phyloP scores from a whole-genome alignment of 306 rosid genomes.

The Pyrus pyrifolia region DNA sequence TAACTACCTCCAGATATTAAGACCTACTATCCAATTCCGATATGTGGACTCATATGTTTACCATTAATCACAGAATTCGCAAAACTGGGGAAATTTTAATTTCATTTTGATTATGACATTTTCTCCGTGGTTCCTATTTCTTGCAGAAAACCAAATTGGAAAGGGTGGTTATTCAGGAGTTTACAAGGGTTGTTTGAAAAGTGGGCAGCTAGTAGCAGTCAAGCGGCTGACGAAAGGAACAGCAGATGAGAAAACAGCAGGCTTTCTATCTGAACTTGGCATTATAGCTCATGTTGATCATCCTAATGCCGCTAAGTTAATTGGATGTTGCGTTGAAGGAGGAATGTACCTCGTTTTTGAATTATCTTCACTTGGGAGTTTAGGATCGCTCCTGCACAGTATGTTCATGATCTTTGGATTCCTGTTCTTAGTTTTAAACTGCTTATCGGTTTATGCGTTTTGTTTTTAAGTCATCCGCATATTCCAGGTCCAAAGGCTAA shows the following conservation, averaged over 20 bases:
- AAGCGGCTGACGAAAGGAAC: conserved; percentile 55
- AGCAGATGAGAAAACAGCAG: conserved; percentile 45
- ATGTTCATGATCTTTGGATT: conserved; percentile 12
- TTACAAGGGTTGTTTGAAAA: conserved; percentile 53
- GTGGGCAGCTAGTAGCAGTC: conserved; percentile 66
- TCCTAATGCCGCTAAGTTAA: conserved; percentile 63
- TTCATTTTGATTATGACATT: conserved; percentile 5
- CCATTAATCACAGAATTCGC: background rate
- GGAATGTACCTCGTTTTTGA: conserved; percentile 68
- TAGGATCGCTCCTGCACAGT: conserved; percentile 78
- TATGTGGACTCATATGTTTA: background rate
- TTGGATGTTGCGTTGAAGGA: conserved; percentile 67
- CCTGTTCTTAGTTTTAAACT: conserved; percentile 2
- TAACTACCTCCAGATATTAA: background rate
- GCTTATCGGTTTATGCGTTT: conserved; percentile 7
- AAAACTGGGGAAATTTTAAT: background rate
- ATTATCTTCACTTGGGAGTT: conserved; percentile 60
- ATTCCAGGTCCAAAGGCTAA: conserved; percentile 40
- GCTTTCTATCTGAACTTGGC: conserved; percentile 67
- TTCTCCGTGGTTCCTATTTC: conserved; percentile 9
- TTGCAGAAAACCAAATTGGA: conserved; percentile 62
- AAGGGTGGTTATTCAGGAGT: conserved; percentile 75
- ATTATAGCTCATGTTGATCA: conserved; percentile 67
- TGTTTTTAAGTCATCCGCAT: background rate
- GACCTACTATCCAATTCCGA: background rate